A percentile compares a stretch with the other conserved stretches of the same genome.
Conservation (phyloP, 1,284 basidiomycete species). For the Rhodotorula sp. region DNA sequence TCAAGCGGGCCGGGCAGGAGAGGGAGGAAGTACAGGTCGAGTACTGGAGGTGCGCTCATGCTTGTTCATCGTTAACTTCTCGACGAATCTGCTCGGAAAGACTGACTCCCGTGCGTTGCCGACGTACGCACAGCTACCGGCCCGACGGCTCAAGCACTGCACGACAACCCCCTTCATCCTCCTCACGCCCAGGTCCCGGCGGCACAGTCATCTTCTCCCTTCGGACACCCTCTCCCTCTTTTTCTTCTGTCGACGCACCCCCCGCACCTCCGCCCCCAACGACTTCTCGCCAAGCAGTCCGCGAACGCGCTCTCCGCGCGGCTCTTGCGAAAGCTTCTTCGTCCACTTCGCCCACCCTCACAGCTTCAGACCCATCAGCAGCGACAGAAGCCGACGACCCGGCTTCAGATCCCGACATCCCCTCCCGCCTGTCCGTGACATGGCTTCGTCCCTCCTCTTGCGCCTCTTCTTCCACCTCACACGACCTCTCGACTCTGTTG, state of each 20-base stretch:
- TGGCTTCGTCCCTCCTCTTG: background rate
- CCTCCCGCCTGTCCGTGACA: background rate
- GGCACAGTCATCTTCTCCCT: constrained; percentile 7
- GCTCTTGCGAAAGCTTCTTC: background rate
- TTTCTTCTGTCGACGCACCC: background rate
- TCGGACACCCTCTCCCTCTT: background rate
- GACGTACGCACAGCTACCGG: background rate
- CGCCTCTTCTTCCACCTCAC: background rate
- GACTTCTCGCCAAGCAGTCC: background rate
- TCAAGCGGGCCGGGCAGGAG: constrained; percentile 11
- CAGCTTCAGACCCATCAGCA: background rate
- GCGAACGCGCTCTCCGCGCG: constrained; percentile 1
- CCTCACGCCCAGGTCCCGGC: background rate
- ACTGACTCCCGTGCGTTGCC: background rate
- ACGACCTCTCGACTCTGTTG: constrained; percentile 5
- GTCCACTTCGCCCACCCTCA: background rate
- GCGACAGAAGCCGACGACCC: background rate
- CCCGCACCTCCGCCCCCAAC: background rate
- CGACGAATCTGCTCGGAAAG: too few relatives aligned
- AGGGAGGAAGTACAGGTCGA: constrained; percentile 15
- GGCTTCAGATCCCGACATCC: background rate
- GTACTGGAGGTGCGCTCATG: constrained; percentile 33
- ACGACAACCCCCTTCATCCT: background rate
- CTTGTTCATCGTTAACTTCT: too few relatives aligned
- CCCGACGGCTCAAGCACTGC: background rate